These are phyloP conservation scores for Cordyceps javanica DNA, from an alignment of 2,329 filamentous ascomycete species.

Conservation along the genomic window DNA sequence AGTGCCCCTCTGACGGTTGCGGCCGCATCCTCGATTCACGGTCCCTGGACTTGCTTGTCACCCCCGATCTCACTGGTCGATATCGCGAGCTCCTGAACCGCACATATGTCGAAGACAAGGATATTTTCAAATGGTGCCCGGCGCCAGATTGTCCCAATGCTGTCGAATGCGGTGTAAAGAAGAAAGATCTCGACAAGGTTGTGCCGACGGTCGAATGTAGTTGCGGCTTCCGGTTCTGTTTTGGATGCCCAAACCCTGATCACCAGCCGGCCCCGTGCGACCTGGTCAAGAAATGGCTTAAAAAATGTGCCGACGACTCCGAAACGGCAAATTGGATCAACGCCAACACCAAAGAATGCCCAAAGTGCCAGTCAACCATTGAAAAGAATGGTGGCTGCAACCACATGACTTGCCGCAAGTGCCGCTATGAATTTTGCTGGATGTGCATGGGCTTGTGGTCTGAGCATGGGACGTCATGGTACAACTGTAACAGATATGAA, in stretches of 20 bases:
- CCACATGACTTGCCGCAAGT: conserved; percentile 96
- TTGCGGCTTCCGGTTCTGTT: conserved; percentile 87
- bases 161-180: conserved; percentile 80
- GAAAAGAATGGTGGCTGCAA: conserved; percentile 99
- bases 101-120: conserved; percentile 96
- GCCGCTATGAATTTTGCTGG: conserved; percentile 97
- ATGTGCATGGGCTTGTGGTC: conserved; percentile 99
- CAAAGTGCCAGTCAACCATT: conserved; percentile 92
- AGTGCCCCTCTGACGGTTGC: conserved; percentile 85
- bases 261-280: conserved; percentile 91
- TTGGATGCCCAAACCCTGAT: conserved; percentile 83
- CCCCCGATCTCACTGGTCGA: conserved; percentile 48
- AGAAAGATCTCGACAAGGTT: conserved; percentile 74
- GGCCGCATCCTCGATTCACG: conserved; percentile 86
- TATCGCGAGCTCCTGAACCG: conserved; percentile 84
- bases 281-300: conserved; percentile 90
- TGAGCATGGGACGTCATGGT: conserved; percentile 98
- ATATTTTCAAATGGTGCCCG: conserved; percentile 94
- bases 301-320: conserved; percentile 97
- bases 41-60: conserved; percentile 72
- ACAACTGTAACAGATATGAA: conserved; percentile 96
- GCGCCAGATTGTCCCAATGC: conserved; percentile 96
- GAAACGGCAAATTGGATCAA: conserved; percentile 99
- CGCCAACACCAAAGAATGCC: conserved; percentile 97
- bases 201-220: conserved; percentile 86